Base-by-base conservation (phyloP, 2,329 filamentous ascomycete genomes). In the Xylariaceae sp. region DNA sequence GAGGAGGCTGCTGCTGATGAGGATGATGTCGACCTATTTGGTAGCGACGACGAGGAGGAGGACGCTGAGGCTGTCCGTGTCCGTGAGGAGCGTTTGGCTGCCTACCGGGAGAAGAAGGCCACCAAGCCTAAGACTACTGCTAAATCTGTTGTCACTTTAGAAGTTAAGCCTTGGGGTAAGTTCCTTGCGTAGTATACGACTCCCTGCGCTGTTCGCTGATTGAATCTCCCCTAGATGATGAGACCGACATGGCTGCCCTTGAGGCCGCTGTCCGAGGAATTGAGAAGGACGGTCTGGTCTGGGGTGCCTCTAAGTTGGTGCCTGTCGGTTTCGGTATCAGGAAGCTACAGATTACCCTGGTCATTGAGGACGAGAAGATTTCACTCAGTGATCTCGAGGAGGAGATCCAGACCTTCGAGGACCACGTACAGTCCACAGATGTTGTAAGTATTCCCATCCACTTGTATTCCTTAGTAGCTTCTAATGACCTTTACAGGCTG, bases 131-230 rank as follows among this genome's bases (percentile, higher is more conserved):
- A 98, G 91, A 84, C 87, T 68, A 88, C 88, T 63, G 95, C 95
- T 76, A 99, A 99, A 87, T 98, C 94, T 60, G 83, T 98, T 63
- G 92, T 98, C 73, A 98, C 92, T 66, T 72, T 99, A 68, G 94
- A 98, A 72, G 90, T 99, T 68, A 99, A 99, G 87, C 95, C 95
- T 73, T 98, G 95, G 94, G 95, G 94, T 96, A 90, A 69, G 90
- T 46, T 52, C 26, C 19, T 31, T 16, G 3, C 37, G 1, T 34
- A 17, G 11, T 12, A 11, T 16, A 28, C 26, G 3, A 17, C 31
- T 2, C 6, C 23, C 8, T 4, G 26, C 12, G 7, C 8, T 16
- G 8, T 48, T 16, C n/a, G 17, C 39, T 43, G 17, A 65, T 66
- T 61, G 3, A 40, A 2, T 37, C 17, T 16, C 28, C 28, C 49